Evolutionary conservation across 169 alveolate genomes (phyloP).

Genomic region (Cryptosporidium parvum): DNA sequence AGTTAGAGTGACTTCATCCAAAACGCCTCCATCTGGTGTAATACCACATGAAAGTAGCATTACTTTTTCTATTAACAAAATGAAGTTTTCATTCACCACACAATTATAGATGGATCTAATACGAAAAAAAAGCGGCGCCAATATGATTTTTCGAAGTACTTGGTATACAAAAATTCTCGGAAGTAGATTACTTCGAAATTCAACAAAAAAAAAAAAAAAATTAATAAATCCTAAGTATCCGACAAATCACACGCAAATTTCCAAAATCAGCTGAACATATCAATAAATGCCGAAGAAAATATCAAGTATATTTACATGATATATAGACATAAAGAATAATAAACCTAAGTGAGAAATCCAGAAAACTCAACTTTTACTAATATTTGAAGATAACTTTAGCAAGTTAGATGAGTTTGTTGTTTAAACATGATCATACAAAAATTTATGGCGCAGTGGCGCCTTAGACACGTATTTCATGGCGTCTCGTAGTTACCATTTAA

Average conservation of each 20-base stretch:
- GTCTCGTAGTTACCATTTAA: constrained; percentile 53
- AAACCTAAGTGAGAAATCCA: not conserved
- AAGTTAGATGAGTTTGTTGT: not conserved
- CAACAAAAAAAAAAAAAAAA: not conserved
- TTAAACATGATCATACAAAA: not conserved
- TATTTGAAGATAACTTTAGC: not conserved
- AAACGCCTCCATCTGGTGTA: constrained; percentile 56
- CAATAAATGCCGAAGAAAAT: not conserved
- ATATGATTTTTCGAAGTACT: not conserved
- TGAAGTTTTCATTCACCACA: constrained; percentile 7
- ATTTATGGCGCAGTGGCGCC: constrained; percentile 7
- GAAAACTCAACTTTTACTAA: not conserved
- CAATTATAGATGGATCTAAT: constrained; percentile 1
- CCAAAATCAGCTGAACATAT: not conserved
- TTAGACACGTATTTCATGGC: constrained; percentile 68
- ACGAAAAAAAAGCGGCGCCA: constrained; percentile 6
- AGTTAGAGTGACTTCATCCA: constrained; percentile 39
- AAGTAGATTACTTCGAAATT: not conserved
- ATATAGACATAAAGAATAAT: not conserved
- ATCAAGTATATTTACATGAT: not conserved
- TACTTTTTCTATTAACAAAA: constrained; percentile 5
- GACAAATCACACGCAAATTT: too few species aligned
- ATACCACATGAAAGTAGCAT: constrained; percentile 75
- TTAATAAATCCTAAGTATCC: too few species aligned
- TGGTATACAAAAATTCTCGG: not conserved